A percentile compares a stretch with the other conserved stretches of the same genome.
Conservation (phyloP, 257 asterid genomes). For the Solanum appendiculatum region DNA sequence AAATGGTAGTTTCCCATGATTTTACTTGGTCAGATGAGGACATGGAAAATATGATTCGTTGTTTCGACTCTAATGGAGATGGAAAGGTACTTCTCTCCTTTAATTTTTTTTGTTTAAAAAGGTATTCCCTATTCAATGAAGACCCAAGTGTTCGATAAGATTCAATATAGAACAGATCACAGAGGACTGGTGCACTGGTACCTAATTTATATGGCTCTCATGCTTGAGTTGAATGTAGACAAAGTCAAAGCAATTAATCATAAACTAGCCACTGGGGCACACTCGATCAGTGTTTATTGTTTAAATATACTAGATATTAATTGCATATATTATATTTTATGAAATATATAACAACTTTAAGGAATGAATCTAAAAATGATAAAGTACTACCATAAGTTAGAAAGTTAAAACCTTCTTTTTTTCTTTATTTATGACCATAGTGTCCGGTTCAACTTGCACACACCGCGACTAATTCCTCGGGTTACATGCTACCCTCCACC, state of each 20-base stretch:
- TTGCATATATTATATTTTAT: neutral
- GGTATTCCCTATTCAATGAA: neutral
- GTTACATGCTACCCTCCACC: neutral
- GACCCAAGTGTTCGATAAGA: neutral
- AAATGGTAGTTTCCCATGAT: constrained; percentile 68
- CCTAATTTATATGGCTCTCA: neutral
- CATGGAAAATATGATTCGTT: constrained; percentile 56
- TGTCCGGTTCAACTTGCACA: neutral
- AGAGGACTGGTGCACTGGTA: neutral
- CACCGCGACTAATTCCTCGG: neutral
- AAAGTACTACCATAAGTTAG: neutral
- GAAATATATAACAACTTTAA: neutral
- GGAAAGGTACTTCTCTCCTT: constrained; percentile 51
- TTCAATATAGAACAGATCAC: neutral
- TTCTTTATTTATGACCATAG: neutral
- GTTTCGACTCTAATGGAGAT: constrained; percentile 69
- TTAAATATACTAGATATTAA: neutral
- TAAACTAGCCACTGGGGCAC: neutral
- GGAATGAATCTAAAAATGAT: neutral
- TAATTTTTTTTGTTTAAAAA: neutral
- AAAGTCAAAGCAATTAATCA: neutral
- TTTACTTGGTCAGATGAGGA: constrained; percentile 88
- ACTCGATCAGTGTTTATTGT: neutral
- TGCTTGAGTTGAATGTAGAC: neutral
- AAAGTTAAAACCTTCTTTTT: neutral